Percentiles rank a stretch among this genome's conserved stretches.
Conservation (phyloP, 257 asterid species). For the Hygrophila difformis region DNA sequence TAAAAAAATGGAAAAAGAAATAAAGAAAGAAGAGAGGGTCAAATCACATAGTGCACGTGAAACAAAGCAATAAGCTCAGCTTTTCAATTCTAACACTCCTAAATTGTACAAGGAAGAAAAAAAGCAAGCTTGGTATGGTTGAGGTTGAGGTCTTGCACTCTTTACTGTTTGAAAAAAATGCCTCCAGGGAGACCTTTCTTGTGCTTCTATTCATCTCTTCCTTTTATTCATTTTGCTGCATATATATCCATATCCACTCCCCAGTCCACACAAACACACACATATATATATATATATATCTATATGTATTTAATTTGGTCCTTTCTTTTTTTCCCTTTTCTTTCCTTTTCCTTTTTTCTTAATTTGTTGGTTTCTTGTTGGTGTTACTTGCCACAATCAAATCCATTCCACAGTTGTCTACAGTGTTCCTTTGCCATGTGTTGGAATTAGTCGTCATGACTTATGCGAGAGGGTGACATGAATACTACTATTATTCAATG, state of each 20-base stretch:
- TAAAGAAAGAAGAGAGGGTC: too few species aligned
- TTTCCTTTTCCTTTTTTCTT: background rate
- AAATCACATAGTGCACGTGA: conserved; percentile 35
- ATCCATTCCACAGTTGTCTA: conserved; percentile 20
- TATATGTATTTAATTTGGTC: background rate
- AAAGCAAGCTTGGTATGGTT: too few species aligned
- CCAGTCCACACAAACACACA: too few species aligned
- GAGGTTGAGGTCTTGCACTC: too few species aligned
- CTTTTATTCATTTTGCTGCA: background rate
- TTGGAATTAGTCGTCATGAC: too few species aligned
- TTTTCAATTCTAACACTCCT: conserved; percentile 43
- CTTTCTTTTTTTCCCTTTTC: too few species aligned
- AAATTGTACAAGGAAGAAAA: conserved; percentile 28
- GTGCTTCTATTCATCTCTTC: background rate
- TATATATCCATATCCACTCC: too few species aligned
- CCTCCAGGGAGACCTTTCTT: too few species aligned
- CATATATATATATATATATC: too few species aligned
- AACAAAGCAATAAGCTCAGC: conserved; percentile 25
- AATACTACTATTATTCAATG: background rate
- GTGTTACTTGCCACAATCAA: conserved; percentile 27
- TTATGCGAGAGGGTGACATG: too few species aligned
- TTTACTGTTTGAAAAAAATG: too few species aligned
- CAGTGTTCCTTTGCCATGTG: conserved; percentile 12
- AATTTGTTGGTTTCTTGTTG: conserved; percentile 23
- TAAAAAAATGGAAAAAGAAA: too few species aligned